Evolutionary conservation across 73 alveolate genomes (phyloP).

Genomic region (Tetrahymena malaccensis): DNA sequence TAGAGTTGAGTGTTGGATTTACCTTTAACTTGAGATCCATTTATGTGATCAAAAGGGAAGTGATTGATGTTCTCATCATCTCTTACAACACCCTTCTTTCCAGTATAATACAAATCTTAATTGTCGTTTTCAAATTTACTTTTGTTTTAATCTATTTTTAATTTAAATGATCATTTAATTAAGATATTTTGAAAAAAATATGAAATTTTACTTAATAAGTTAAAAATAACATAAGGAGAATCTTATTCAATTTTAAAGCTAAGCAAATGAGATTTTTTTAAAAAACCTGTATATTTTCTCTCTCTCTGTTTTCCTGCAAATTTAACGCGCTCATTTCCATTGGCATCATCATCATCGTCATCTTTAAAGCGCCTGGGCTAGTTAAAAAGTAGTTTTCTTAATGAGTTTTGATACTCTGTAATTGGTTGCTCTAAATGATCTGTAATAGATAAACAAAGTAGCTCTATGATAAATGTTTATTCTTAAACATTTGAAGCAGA

Average conservation of each 20-base stretch:
- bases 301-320: background rate
- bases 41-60: background rate
- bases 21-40: background rate
- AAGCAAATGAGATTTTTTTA: background rate
- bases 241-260: background rate
- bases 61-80: background rate
- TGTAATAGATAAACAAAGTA: background rate
- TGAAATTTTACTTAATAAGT: background rate
- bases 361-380: background rate
- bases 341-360: background rate
- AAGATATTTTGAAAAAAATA: no score
- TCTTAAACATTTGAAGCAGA: background rate
- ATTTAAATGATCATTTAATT: no score
- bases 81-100: background rate
- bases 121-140: background rate
- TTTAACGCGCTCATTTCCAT: background rate
- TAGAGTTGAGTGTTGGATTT: background rate
- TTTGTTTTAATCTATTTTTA: background rate
- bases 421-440: background rate
- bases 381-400: background rate
- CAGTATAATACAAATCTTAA: background rate
- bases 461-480: background rate
- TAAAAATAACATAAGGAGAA: background rate
- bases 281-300: background rate
- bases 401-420: background rate